These are phyloP conservation scores for Neurospora tetrasperma DNA, from an alignment of 495 filamentous ascomycete species.

Conservation along the genomic window DNA sequence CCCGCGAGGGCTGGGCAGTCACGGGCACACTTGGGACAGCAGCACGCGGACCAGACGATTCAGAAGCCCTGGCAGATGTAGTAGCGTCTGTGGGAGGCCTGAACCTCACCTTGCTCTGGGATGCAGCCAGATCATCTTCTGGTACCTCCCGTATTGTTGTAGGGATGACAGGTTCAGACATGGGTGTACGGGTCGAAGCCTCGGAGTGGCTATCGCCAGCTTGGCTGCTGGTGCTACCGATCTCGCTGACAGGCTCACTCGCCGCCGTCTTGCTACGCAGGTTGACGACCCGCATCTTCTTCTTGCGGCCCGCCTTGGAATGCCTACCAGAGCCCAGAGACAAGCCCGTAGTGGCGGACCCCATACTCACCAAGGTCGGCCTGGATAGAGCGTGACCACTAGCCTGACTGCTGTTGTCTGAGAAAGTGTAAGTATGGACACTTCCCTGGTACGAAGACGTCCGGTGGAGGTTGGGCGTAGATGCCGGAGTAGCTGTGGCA, in stretches of 20 bases:
- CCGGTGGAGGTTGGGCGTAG: constrained; percentile 44
- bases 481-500: constrained; percentile 41
- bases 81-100: constrained; percentile 12
- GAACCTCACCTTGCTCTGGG: constrained; percentile 35
- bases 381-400: constrained; percentile 37
- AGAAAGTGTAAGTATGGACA: constrained; percentile 54
- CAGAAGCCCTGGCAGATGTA: constrained; percentile 18
- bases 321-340: constrained; percentile 54
- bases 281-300: constrained; percentile 92
- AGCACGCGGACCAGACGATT: neutral
- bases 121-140: constrained; percentile 43
- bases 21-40: neutral
- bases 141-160: constrained; percentile 39
- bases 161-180: constrained; percentile 39
- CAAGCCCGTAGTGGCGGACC: constrained; percentile 49
- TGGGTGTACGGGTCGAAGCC: constrained; percentile 27
- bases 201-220: constrained; percentile 30
- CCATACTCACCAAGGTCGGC: constrained; percentile 35
- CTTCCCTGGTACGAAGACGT: constrained; percentile 52
- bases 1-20: neutral
- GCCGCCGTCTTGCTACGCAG: constrained; percentile 49
- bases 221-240: constrained; percentile 40
- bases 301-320: constrained; percentile 61
- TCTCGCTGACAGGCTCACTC: neutral
- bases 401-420: constrained; percentile 40